Conservation (phyloP, 2,329 filamentous ascomycete genomes). For the Trichocomaceae sp. region DNA sequence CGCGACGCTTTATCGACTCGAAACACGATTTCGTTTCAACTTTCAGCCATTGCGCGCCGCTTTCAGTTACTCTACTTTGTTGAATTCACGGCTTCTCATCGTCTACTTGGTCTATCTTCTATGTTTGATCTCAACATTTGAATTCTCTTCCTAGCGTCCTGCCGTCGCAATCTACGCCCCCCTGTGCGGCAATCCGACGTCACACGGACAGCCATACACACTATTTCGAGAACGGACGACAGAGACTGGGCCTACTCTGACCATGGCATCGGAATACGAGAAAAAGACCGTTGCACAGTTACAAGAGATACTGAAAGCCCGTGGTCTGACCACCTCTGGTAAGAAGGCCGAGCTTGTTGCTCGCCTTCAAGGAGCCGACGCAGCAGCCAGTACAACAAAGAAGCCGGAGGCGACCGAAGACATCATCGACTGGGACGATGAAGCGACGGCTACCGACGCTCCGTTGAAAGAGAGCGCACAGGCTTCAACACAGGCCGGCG, state of each 20-base stretch:
- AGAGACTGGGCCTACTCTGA: neutral
- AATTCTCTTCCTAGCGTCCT: neutral
- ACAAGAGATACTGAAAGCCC: constrained; percentile 44
- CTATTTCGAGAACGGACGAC: neutral
- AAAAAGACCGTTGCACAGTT: constrained; percentile 47
- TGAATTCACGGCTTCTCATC: neutral
- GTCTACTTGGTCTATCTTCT: neutral
- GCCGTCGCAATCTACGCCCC: constrained; percentile 7
- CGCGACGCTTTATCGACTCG: neutral
- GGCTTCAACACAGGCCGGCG: constrained; percentile 27
- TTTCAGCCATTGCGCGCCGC: neutral
- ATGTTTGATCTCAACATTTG: neutral
- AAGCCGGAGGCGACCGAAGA: constrained; percentile 33
- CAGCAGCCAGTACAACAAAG: constrained; percentile 7
- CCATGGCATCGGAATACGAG: constrained; percentile 41
- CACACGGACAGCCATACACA: neutral
- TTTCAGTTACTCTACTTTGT: neutral
- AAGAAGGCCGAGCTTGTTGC: constrained; percentile 47
- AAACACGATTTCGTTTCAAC: neutral
- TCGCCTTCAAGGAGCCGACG: constrained; percentile 42
- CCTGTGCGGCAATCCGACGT: constrained; percentile 8
- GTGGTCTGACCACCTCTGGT: constrained; percentile 41
- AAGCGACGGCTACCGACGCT: constrained; percentile 28
- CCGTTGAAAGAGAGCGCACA: constrained; percentile 21
- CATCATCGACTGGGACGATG: constrained; percentile 42